Evolutionary conservation across 2,329 filamentous ascomycete genomes (phyloP).

Genomic region (Colletotrichum lindemuthianum): DNA sequence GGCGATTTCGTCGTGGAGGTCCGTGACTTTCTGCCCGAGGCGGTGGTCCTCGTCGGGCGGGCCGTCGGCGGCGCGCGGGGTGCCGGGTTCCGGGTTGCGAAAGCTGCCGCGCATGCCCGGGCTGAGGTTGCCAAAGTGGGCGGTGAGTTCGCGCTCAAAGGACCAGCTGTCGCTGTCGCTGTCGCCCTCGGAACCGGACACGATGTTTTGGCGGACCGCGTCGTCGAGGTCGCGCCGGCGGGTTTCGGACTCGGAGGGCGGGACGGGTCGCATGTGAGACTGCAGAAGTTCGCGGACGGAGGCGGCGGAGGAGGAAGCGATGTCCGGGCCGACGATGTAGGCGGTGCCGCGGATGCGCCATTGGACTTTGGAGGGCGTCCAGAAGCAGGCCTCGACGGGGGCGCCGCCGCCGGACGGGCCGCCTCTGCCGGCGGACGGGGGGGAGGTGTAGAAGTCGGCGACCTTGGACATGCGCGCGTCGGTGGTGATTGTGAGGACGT

Average conservation of each 20-base stretch:
- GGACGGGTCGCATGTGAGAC: slow-evolving; percentile 67
- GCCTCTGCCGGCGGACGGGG: slow-evolving; percentile 51
- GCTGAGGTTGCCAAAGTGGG: slow-evolving; percentile 88
- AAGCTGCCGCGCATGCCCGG: slow-evolving; percentile 83
- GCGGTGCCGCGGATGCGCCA: slow-evolving; percentile 85
- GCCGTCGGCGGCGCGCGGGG: slow-evolving; percentile 63
- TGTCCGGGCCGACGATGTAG: slow-evolving; percentile 78
- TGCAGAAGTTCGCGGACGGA: slow-evolving; percentile 70
- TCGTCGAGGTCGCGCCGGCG: slow-evolving; percentile 38
- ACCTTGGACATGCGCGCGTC: slow-evolving; percentile 90
- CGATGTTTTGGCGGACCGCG: slow-evolving; percentile 13
- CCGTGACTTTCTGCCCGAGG: slow-evolving; percentile 73
- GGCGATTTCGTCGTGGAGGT: slow-evolving; percentile 76
- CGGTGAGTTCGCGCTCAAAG: slow-evolving; percentile 82
- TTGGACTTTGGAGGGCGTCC: slow-evolving; percentile 78
- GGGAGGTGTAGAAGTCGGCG: slow-evolving; percentile 70
- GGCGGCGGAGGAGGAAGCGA: slow-evolving; percentile 53
- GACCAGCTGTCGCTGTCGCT: slow-evolving; percentile 68
- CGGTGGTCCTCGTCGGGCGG: slow-evolving; percentile 49
- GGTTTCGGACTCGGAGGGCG: slow-evolving; percentile 42
- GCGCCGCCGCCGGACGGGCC: slow-evolving; percentile 71
- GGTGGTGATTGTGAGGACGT: slow-evolving; percentile 85
- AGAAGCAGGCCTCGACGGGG: slow-evolving; percentile 85
- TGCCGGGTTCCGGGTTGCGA: slow-evolving; percentile 76
- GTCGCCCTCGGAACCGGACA: slow-evolving; percentile 15